Conservation (phyloP, 805 yeast species). For the Lipomyces sp. region DNA sequence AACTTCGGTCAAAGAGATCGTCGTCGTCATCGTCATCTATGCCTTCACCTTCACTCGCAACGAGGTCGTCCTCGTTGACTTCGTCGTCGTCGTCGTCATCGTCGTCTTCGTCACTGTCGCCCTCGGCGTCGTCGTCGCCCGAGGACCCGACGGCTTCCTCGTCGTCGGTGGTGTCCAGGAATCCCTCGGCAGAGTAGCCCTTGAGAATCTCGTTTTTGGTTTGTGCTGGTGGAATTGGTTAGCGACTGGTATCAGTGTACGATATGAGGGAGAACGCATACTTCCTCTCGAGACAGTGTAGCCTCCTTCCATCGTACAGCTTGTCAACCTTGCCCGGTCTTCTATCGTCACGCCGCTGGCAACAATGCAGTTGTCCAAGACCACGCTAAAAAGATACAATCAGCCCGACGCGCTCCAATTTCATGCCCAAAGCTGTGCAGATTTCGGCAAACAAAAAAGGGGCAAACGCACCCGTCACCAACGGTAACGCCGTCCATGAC, state of each 20-base stretch:
- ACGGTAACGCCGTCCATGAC: slow-evolving; percentile 65
- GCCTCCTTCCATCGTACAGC: slow-evolving; percentile 82
- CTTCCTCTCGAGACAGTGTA: slow-evolving; percentile 60
- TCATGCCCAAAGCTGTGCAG: background rate
- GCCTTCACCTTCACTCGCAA: slow-evolving; percentile 24
- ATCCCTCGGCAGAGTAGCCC: slow-evolving; percentile 41
- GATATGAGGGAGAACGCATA: slow-evolving; percentile 32
- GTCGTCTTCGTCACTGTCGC: slow-evolving; percentile 20
- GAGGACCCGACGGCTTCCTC: slow-evolving; percentile 32
- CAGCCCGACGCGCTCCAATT: too few relatives aligned
- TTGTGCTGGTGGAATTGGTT: slow-evolving; percentile 28
- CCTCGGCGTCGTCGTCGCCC: slow-evolving; percentile 13
- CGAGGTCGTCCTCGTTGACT: slow-evolving; percentile 22
- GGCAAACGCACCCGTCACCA: slow-evolving; percentile 67
- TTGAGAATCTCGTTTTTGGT: slow-evolving; percentile 40
- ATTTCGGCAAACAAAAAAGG: background rate
- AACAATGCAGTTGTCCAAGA: slow-evolving; percentile 79
- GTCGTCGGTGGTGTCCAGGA: slow-evolving; percentile 35
- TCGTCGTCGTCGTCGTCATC: slow-evolving; percentile 19
- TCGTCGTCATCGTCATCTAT: slow-evolving; percentile 29
- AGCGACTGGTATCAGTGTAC: slow-evolving; percentile 28
- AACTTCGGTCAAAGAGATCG: slow-evolving; percentile 26
- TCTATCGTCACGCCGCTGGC: slow-evolving; percentile 68
- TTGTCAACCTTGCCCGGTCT: slow-evolving; percentile 61
- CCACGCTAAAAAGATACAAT: too few relatives aligned